Base-by-base conservation (phyloP, 805 yeast species). In the Schwanniomyces pseudopolymorphus region DNA sequence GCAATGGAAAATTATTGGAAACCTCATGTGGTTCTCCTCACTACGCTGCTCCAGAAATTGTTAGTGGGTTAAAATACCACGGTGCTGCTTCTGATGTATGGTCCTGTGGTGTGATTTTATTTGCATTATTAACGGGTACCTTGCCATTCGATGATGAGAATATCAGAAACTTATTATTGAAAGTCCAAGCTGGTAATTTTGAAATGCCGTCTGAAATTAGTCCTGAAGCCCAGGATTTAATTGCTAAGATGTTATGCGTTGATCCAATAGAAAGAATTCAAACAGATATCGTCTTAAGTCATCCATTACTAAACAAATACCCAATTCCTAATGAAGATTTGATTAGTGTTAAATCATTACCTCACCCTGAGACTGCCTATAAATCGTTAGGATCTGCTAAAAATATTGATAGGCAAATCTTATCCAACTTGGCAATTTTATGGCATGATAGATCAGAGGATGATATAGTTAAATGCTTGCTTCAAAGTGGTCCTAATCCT, bases 1-100 rank as follows among this genome's bases (percentile, higher is more conserved):
- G 89, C 25, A 80, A 79, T 44, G 92, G 84, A 54, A 82, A 86
- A 56, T 70, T 92, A 59, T 74, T 94, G 47, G 97, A 92, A 64
- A 94, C 99, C 3, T 85, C 95, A 16, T 94, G 99, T 68, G 99
- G 99, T 1, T 90, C 97, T 14, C 99, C 99, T 7, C 99, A 94
- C 66, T 94, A 94, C 66, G 99, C 98, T 1, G 89, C 97, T 8
- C 99, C 99, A 0, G 99, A 94, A 65, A 92, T 94, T 55, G 97
- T 94, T 9, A 87, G 96, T 10, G 99, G 99, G 31, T 81, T 86
- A 50, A 89, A 84, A 49, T 94, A 94, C 64, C 98, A 94, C 61
- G 99, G 99, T 11, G 90, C 96, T 25, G 97, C 96, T 36, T 84
- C 95, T 26, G 99, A 94, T 67, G 91, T 94, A 45, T 94, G 99